These are phyloP conservation scores for Naganishia vishniacii DNA, from an alignment of 768 basidiomycete species.

Conservation along the genomic window DNA sequence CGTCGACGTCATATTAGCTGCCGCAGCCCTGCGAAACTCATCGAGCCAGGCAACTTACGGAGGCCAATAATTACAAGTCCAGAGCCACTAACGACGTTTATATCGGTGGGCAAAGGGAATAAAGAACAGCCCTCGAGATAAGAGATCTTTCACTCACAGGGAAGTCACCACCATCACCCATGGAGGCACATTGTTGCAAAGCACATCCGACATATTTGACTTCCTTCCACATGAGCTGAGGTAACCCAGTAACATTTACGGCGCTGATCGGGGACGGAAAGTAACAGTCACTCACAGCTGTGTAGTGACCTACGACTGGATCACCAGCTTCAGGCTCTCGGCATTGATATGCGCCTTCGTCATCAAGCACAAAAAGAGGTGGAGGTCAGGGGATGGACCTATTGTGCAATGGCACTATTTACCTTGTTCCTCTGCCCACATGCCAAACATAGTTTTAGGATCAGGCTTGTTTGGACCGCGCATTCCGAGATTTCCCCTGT, in stretches of 20 bases:
- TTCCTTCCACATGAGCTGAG: constrained; percentile 10
- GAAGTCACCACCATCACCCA: background rate
- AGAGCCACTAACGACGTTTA: background rate
- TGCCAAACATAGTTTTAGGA: background rate
- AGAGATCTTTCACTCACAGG: background rate
- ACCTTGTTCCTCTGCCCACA: constrained; percentile 6
- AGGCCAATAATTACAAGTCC: constrained; percentile 16
- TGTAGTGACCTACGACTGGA: background rate
- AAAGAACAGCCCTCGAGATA: background rate
- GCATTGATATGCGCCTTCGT: too few relatives aligned
- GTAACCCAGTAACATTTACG: background rate
- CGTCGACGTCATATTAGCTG: background rate
- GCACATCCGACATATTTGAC: constrained; percentile 7
- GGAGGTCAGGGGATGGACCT: too few relatives aligned
- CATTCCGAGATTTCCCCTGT: background rate
- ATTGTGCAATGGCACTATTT: background rate
- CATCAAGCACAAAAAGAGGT: background rate
- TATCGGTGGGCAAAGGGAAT: background rate
- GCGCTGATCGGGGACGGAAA: background rate
- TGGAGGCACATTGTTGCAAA: background rate
- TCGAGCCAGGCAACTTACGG: background rate
- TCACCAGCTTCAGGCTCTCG: too few relatives aligned
- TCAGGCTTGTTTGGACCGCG: too few relatives aligned
- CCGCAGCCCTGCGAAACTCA: background rate
- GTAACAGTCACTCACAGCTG: background rate